These are phyloP conservation scores for Pythium biforme DNA, from an alignment of 352 stramenopile species.

Conservation along the genomic window DNA sequence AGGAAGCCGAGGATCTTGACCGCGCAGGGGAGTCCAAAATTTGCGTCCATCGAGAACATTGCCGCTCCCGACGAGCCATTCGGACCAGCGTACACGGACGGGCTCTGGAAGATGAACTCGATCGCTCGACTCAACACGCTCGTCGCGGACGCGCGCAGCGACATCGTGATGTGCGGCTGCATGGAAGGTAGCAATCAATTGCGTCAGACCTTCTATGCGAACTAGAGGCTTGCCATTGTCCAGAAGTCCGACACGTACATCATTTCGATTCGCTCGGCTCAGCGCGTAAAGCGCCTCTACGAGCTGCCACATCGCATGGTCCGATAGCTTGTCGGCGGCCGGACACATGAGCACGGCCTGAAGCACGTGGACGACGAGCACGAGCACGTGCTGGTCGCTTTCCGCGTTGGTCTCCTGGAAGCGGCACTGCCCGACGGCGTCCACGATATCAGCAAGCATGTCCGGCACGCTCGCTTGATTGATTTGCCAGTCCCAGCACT, in stretches of 20 bases:
- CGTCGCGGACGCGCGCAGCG: constrained; percentile 61
- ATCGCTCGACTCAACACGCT: constrained; percentile 64
- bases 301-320: constrained; percentile 94
- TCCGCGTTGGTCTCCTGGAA: constrained; percentile 93
- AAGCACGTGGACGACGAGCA: constrained; percentile 94
- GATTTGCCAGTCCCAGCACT: constrained; percentile 68
- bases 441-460: constrained; percentile 82
- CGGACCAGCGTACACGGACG: constrained; percentile 45
- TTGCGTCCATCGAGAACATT: constrained; percentile 12
- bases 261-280: constrained; percentile 59
- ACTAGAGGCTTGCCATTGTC: neutral
- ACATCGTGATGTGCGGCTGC: constrained; percentile 59
- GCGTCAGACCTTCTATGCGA: neutral
- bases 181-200: neutral
- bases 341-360: constrained; percentile 91
- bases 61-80: neutral
- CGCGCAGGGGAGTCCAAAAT: constrained; percentile 72
- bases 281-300: constrained; percentile 96
- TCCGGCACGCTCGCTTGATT: constrained; percentile 37
- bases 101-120: constrained; percentile 60
- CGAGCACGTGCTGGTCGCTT: constrained; percentile 89
- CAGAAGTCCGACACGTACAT: constrained; percentile 35
- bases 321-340: constrained; percentile 77
- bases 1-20: constrained; percentile 82
- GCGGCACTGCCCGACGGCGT: constrained; percentile 91